phyloP scores from a whole-genome alignment of 192 early-diverging fungal species.

The Coemansia guatemalensis region DNA sequence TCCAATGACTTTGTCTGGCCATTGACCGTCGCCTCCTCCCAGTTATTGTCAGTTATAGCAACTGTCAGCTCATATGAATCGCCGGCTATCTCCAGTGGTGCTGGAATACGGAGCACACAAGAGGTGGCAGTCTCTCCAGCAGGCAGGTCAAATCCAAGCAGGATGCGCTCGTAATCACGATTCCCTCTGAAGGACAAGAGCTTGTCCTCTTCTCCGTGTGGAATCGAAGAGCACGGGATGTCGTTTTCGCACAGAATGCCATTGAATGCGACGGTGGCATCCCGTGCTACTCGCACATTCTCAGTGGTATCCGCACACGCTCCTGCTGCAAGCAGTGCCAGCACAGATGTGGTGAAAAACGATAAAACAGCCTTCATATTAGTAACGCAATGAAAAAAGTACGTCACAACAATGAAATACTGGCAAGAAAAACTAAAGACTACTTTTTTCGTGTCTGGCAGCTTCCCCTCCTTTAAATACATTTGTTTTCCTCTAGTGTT shows the following conservation, averaged over 20 bases:
- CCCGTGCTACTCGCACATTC: slow-evolving; percentile 23
- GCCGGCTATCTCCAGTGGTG: slow-evolving; percentile 15
- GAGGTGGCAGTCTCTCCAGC: slow-evolving; percentile 11
- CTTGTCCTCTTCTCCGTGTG: slow-evolving; percentile 20
- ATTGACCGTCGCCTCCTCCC: slow-evolving; percentile 45
- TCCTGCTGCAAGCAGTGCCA: slow-evolving; percentile 13
- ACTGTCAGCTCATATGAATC: slow-evolving; percentile 22
- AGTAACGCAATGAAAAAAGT: not conserved
- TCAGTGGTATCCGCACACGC: not conserved
- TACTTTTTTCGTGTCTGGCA: not conserved
- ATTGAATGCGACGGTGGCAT: slow-evolving; percentile 34
- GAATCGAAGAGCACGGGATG: slow-evolving; percentile 31
- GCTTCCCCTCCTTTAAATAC: not conserved
- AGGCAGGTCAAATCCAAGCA: slow-evolving; percentile 49
- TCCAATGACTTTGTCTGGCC: slow-evolving; percentile 31
- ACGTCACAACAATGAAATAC: not conserved
- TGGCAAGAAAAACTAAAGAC: not conserved
- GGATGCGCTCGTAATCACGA: slow-evolving; percentile 46
- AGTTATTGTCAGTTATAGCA: slow-evolving; percentile 30
- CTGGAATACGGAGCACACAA: slow-evolving; percentile 33
- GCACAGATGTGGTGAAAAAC: not conserved
- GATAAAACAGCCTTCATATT: slow-evolving; percentile 2
- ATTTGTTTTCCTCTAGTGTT: too few species aligned
- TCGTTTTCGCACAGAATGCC: slow-evolving; percentile 36
- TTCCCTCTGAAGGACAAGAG: slow-evolving; percentile 42